phyloP scores from a whole-genome alignment of 352 stramenopile species.

The Plasmopara halstedii region DNA sequence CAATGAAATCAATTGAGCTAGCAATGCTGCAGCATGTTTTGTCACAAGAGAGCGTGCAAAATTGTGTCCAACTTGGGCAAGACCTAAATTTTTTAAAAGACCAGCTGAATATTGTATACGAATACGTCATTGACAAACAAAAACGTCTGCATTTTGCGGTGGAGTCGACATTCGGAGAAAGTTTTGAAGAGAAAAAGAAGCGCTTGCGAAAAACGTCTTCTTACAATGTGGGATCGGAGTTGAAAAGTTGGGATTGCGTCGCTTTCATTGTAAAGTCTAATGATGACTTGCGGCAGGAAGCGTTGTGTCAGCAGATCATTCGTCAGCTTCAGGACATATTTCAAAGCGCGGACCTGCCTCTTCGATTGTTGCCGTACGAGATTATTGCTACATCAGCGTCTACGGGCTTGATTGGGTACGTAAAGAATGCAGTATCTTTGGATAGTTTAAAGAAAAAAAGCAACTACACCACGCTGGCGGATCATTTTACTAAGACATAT shows the following conservation, averaged over 20 bases:
- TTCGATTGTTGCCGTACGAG: constrained; percentile 93
- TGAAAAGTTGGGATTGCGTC: constrained; percentile 58
- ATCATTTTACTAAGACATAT: constrained; percentile 92
- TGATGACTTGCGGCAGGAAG: constrained; percentile 96
- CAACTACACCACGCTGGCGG: constrained; percentile 80
- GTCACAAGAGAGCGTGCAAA: constrained; percentile 19
- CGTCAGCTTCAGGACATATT: constrained; percentile 95
- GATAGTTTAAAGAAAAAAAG: constrained; percentile 91
- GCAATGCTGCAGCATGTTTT: constrained; percentile 49
- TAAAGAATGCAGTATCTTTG: constrained; percentile 96
- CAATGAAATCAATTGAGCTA: constrained; percentile 55
- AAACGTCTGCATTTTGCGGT: constrained; percentile 57
- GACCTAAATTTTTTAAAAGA: constrained; percentile 57
- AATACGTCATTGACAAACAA: constrained; percentile 58
- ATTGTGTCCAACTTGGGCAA: constrained; percentile 29
- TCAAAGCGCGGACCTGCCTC: constrained; percentile 87
- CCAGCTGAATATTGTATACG: constrained; percentile 57
- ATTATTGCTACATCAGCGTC: constrained; percentile 94
- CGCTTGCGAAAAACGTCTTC: constrained; percentile 53
- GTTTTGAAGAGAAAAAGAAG: constrained; percentile 71
- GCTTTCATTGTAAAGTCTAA: constrained; percentile 98
- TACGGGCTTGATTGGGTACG: constrained; percentile 95
- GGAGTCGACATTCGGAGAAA: constrained; percentile 77
- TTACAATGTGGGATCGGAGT: constrained; percentile 20
- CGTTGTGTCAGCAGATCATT: constrained; percentile 96